A percentile compares a stretch with the other conserved stretches of the same genome.
Evolutionary conservation across 1,284 basidiomycete species (phyloP).

Genomic region (Fistulinella cinereoalba): DNA sequence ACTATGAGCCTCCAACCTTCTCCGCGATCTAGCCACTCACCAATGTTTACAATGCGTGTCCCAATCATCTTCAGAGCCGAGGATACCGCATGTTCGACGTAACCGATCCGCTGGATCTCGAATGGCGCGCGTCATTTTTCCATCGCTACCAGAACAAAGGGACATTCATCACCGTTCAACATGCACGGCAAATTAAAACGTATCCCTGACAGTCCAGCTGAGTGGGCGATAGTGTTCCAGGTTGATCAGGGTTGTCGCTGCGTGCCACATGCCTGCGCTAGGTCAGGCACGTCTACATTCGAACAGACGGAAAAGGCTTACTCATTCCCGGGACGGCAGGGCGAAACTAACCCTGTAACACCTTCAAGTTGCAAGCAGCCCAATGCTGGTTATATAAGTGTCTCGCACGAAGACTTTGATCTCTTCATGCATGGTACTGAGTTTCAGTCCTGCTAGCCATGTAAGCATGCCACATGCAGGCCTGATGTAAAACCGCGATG

Average conservation of each 20-base stretch:
- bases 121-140: constrained; percentile 36
- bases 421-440: constrained; percentile 24
- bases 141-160: constrained; percentile 21
- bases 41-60: too few relatives aligned
- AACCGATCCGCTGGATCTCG: constrained; percentile 31
- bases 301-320: constrained; percentile 3
- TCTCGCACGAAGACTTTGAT: constrained; percentile 21
- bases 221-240: constrained; percentile 35
- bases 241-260: constrained; percentile 32
- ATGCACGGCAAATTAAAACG: constrained; percentile 4
- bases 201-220: constrained; percentile 36
- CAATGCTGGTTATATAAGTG: constrained; percentile 35
- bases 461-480: background rate
- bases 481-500: constrained; percentile 23
- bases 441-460: constrained; percentile 19
- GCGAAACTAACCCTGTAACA: constrained; percentile 30
- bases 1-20: too few relatives aligned
- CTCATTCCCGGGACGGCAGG: constrained; percentile 38
- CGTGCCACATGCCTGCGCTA: too few relatives aligned
- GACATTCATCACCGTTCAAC: constrained; percentile 1
- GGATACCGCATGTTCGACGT: too few relatives aligned
- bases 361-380: constrained; percentile 37
- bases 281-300: constrained; percentile 8
- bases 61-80: too few relatives aligned
- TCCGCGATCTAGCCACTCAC: too few relatives aligned